Evolutionary conservation across 129 eudicot genomes (phyloP), one percentile per base, ranked within the genome.

Genomic region (Pulicaria dysenterica): DNA sequence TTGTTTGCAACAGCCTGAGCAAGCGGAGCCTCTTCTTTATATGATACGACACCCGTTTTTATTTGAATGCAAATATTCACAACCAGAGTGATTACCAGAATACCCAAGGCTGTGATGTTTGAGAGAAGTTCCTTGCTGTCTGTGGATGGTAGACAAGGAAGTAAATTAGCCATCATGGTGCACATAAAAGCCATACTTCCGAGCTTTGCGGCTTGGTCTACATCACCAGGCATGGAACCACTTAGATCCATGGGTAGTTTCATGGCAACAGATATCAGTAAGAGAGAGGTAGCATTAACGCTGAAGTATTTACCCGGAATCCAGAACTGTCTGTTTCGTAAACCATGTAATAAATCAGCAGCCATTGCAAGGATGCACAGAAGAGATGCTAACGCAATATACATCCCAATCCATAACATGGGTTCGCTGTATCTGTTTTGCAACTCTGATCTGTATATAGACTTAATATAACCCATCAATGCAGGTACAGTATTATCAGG

Each of bases 91-190:
- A 73, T 42, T 12, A 73, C 76, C 5, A 83, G 66, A 57, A 83
- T 58, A 13, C 74, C 81, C 63, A 83, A 14, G 15, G 79, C 87
- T 10, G 38, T 36, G 6, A 72, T 39, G 49, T 76, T 80, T 60
- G 58, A 9, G 1, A 76, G 17, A 42, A 79, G 62, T 1, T 67
- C 87, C 11, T 45, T 45, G 7, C 19, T 36, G 5, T 38, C 37
- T 77, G 75, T 79, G 44, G 79, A 15, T 12, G 76, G 84, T 12
- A 79, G 8, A 47, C 72, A 83, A 4, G 81, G 71, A 60, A 80
- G 14, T n/a, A 73, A 58, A 41, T 73, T 64, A n/a, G 69, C 83
- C 79, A 79, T 73, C 11, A 65, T 39, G 46, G 64, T 73, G 56
- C 75, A 48, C 79, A 80, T 48, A 34, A 80, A 73, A 3, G 45